Percentiles rank a stretch among this genome's conserved stretches.
phyloP scores from a whole-genome alignment of 1,284 basidiomycete genomes.

The Cystobasidiaceae sp. region DNA sequence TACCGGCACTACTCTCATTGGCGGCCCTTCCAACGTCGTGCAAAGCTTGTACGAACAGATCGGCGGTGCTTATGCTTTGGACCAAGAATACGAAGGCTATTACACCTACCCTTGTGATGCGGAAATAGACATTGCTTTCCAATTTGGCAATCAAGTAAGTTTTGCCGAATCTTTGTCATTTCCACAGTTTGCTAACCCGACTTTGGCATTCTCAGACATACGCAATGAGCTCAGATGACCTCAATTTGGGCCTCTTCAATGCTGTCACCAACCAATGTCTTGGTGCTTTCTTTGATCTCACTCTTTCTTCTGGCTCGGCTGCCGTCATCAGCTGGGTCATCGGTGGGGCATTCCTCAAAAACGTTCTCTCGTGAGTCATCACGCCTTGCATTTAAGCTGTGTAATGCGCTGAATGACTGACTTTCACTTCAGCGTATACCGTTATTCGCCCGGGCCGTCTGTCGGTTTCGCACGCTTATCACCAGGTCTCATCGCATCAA shows the following conservation, averaged over 20 bases:
- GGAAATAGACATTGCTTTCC: slow-evolving; percentile 34
- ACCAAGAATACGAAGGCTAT: slow-evolving; percentile 41
- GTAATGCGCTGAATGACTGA: no score
- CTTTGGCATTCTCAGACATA: slow-evolving; percentile 31
- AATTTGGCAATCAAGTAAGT: slow-evolving; percentile 38
- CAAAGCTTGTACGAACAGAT: slow-evolving; percentile 39
- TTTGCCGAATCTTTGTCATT: not conserved
- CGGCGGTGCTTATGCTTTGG: slow-evolving; percentile 38
- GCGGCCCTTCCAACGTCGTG: slow-evolving; percentile 40
- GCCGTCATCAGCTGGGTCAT: slow-evolving; percentile 53
- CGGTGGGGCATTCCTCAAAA: slow-evolving; percentile 45
- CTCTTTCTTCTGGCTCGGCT: slow-evolving; percentile 51
- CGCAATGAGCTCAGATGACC: slow-evolving; percentile 43
- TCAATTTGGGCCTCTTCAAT: slow-evolving; percentile 43
- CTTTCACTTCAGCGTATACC: slow-evolving; percentile 10
- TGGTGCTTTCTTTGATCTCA: slow-evolving; percentile 43
- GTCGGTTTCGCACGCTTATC: slow-evolving; percentile 32
- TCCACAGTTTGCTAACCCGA: not conserved
- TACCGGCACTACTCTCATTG: slow-evolving; percentile 44
- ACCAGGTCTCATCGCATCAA: not conserved
- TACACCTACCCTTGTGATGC: slow-evolving; percentile 41
- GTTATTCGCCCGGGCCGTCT: slow-evolving; percentile 10
- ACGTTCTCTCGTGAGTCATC: slow-evolving; percentile 46
- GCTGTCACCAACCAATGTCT: slow-evolving; percentile 40
- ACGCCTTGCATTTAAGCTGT: not conserved